These are phyloP conservation scores for Colletotrichum abscissum DNA, from an alignment of 2,329 filamentous ascomycete species.

Conservation along the genomic window DNA sequence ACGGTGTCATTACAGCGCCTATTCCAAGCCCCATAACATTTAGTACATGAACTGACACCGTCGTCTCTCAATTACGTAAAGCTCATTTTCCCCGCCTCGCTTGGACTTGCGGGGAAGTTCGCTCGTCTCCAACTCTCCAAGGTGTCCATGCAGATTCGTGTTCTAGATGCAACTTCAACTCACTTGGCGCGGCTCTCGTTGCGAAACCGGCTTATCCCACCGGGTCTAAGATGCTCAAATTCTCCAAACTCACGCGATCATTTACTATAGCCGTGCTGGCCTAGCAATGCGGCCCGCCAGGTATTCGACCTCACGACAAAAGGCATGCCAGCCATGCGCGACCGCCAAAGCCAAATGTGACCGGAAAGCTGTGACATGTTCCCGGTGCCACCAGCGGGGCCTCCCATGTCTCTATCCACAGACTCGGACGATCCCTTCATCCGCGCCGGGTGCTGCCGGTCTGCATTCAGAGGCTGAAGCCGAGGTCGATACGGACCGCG, in stretches of 20 bases:
- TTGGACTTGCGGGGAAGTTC: neutral
- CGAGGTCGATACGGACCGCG: neutral
- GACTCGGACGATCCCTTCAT: neutral
- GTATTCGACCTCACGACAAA: slow-evolving; percentile 52
- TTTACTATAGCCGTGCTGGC: neutral
- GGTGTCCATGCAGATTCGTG: neutral
- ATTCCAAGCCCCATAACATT: neutral
- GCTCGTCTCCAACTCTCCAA: neutral
- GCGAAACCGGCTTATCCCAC: neutral
- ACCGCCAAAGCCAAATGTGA: slow-evolving; percentile 54
- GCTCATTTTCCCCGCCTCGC: neutral
- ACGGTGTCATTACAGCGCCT: neutral
- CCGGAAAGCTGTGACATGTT: slow-evolving; percentile 45
- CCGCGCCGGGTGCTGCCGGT: neutral
- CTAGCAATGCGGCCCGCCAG: slow-evolving; percentile 35
- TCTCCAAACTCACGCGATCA: neutral
- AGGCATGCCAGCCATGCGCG: slow-evolving; percentile 51
- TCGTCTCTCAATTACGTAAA: slow-evolving; percentile 4
- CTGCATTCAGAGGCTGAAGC: neutral
- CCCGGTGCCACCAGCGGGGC: slow-evolving; percentile 44
- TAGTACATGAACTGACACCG: neutral
- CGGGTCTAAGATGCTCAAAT: neutral
- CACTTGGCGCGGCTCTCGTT: neutral
- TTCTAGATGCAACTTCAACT: neutral
- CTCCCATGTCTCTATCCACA: slow-evolving; percentile 46